A percentile compares a stretch with the other conserved stretches of the same genome.
These are phyloP conservation scores for Botrytis pseudocinerea DNA, from an alignment of 2,329 filamentous ascomycete species.

Conservation along the genomic window DNA sequence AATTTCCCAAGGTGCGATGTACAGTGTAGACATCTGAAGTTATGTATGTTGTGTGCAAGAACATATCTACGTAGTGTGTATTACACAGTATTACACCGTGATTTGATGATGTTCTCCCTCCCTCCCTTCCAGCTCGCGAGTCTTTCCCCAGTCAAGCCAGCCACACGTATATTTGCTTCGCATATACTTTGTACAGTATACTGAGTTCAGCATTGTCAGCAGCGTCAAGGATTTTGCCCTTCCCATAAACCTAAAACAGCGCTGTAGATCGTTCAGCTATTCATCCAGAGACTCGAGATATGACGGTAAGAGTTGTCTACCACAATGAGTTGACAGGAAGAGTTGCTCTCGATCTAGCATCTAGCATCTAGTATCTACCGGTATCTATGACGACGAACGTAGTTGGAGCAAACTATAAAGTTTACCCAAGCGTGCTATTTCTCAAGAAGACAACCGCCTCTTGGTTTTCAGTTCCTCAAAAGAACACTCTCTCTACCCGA, in stretches of 20 bases:
- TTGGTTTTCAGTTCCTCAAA: background rate
- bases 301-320: background rate
- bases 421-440: background rate
- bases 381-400: background rate
- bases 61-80: background rate
- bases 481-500: background rate
- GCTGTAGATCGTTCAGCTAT: conserved; percentile 6
- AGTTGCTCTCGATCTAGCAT: background rate
- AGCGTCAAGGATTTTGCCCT: conserved; percentile 1
- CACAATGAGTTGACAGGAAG: background rate
- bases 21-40: background rate
- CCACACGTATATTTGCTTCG: background rate
- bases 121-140: background rate
- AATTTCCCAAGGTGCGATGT: background rate
- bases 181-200: background rate
- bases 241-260: background rate
- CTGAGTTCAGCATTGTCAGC: background rate
- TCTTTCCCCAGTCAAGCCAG: background rate
- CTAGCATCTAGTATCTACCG: background rate
- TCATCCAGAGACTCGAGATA: background rate
- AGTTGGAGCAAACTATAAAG: background rate
- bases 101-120: background rate
- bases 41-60: background rate
- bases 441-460: background rate
- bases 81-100: background rate